Percentiles rank a stretch among this genome's conserved stretches.
Conservation (phyloP, 495 filamentous ascomycete genomes). For the Neurospora cerealis region DNA sequence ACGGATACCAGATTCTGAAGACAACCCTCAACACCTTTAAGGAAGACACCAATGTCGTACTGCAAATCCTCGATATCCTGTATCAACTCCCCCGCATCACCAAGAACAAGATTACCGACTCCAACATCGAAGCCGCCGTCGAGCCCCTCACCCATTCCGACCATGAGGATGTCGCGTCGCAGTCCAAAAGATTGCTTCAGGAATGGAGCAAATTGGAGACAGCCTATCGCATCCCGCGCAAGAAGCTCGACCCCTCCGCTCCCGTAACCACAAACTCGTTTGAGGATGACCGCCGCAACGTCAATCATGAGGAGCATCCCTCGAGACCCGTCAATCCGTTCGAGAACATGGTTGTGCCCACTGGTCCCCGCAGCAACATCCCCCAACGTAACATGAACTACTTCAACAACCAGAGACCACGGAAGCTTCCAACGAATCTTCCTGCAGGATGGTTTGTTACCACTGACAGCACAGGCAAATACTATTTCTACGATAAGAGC, state of each 20-base stretch:
- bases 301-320: slow-evolving; percentile 44
- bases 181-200: slow-evolving; percentile 62
- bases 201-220: slow-evolving; percentile 84
- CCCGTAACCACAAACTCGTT: slow-evolving; percentile 42
- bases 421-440: slow-evolving; percentile 46
- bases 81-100: slow-evolving; percentile 83
- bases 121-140: slow-evolving; percentile 84
- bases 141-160: slow-evolving; percentile 54
- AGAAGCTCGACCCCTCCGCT: slow-evolving; percentile 38
- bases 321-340: slow-evolving; percentile 18
- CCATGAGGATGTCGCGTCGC: slow-evolving; percentile 64
- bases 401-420: slow-evolving; percentile 48
- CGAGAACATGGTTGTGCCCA: slow-evolving; percentile 37
- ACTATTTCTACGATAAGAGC: slow-evolving; percentile 70
- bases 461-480: slow-evolving; percentile 49
- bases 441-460: slow-evolving; percentile 76
- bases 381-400: slow-evolving; percentile 52
- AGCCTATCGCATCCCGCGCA: slow-evolving; percentile 91
- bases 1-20: slow-evolving; percentile 92
- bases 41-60: slow-evolving; percentile 76
- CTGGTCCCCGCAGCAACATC: slow-evolving; percentile 55
- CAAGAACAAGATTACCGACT: slow-evolving; percentile 93
- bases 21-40: slow-evolving; percentile 73
- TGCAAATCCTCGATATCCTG: slow-evolving; percentile 86
- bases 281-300: slow-evolving; percentile 54